Evolutionary conservation across 345 rosid genomes (phyloP).

Genomic region (Rhizophora mangle): DNA sequence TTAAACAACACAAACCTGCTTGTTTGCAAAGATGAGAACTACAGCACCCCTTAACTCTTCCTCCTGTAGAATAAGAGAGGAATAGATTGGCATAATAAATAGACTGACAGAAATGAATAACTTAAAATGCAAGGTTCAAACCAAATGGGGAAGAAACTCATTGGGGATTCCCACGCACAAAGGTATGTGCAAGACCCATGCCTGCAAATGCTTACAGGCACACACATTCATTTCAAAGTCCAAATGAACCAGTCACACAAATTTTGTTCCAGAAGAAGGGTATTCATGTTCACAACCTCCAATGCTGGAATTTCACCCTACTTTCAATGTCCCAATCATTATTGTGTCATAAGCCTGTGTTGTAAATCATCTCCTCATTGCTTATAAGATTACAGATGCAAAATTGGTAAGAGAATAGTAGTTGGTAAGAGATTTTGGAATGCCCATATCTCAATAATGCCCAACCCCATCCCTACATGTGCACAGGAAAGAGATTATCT

Average conservation of each 20-base stretch:
- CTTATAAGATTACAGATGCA: background rate
- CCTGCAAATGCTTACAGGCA: too few species aligned
- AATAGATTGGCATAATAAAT: background rate
- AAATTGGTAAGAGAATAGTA: background rate
- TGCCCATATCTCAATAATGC: background rate
- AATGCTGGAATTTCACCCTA: too few species aligned
- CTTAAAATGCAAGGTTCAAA: too few species aligned
- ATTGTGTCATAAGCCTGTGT: too few species aligned
- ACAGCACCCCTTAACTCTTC: constrained; percentile 53
- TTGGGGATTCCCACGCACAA: too few species aligned
- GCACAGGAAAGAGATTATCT: too few species aligned
- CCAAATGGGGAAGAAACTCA: too few species aligned
- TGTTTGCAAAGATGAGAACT: constrained; percentile 56
- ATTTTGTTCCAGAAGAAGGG: background rate
- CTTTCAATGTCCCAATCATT: too few species aligned
- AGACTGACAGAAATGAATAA: background rate
- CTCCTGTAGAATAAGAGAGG: constrained; percentile 27
- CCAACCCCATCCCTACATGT: too few species aligned
- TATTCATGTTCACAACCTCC: too few species aligned
- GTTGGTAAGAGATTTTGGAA: background rate
- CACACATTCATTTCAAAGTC: background rate
- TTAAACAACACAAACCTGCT: constrained; percentile 37
- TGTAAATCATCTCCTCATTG: too few species aligned
- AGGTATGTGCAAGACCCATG: too few species aligned
- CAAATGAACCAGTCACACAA: background rate